phyloP scores from a whole-genome alignment of 1,139 yeast species.

The Kodamaea plutei region DNA sequence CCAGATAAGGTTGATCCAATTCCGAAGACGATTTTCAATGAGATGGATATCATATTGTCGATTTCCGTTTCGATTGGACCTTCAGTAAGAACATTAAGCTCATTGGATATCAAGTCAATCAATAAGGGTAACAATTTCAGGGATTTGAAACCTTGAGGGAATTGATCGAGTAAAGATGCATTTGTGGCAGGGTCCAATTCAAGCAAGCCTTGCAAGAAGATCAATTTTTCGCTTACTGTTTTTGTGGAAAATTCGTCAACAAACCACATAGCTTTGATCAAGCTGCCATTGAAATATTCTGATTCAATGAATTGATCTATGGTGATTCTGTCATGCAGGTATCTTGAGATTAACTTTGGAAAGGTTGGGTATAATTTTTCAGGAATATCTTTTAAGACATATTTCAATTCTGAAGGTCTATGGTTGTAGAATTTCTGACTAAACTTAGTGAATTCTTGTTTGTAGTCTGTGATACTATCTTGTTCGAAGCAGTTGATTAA shows the following conservation, averaged over 20 bases:
- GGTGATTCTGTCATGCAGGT: constrained; percentile 41
- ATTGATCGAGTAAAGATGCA: constrained; percentile 29
- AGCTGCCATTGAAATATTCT: constrained; percentile 69
- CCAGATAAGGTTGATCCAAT: constrained; percentile 69
- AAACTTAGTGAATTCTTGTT: constrained; percentile 42
- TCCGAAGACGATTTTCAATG: constrained; percentile 56
- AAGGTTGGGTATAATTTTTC: constrained; percentile 26
- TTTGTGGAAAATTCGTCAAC: constrained; percentile 84
- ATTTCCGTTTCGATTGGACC: constrained; percentile 14
- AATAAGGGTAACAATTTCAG: constrained; percentile 75
- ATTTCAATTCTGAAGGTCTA: constrained; percentile 42
- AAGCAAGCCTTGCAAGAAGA: constrained; percentile 65
- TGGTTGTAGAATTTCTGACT: constrained; percentile 40
- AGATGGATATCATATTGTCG: constrained; percentile 44
- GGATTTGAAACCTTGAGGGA: constrained; percentile 66
- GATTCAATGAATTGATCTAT: constrained; percentile 52
- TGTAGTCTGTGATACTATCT: constrained; percentile 46
- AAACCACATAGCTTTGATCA: constrained; percentile 77
- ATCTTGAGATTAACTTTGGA: constrained; percentile 40
- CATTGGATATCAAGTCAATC: constrained; percentile 39
- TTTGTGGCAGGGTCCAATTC: constrained; percentile 6
- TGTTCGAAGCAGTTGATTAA: constrained; percentile 47
- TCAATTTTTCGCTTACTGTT: constrained; percentile 58
- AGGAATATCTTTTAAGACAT: constrained; percentile 43
- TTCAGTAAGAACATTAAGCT: constrained; percentile 23